Evolutionary conservation across 768 basidiomycete genomes (phyloP).

Genomic region (Suillus placidus): DNA sequence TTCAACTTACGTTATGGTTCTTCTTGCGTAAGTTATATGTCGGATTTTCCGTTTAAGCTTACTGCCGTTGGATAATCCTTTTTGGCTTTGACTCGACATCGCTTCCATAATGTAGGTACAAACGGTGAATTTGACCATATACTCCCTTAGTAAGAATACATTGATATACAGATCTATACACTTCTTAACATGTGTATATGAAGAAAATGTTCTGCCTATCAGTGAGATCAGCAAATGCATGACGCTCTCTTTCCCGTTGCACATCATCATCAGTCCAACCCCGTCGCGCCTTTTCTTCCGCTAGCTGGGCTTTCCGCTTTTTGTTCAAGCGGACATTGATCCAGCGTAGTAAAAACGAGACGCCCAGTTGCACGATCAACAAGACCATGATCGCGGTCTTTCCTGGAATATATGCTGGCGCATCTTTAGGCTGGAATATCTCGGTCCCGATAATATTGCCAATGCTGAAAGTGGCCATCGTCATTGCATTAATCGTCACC

Average conservation of each 20-base stretch:
- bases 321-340: conserved; percentile 58
- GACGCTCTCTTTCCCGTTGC: conserved; percentile 56
- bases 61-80: background rate
- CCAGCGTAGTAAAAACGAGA: conserved; percentile 53
- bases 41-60: background rate
- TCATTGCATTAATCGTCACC: conserved; percentile 65
- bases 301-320: conserved; percentile 45
- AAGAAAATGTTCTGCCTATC: conserved; percentile 69
- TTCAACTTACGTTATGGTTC: background rate
- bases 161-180: conserved; percentile 31
- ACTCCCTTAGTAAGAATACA: background rate
- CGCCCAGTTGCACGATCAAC: conserved; percentile 51
- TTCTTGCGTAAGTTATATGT: background rate
- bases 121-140: background rate
- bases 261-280: conserved; percentile 64
- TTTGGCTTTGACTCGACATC: background rate
- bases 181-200: conserved; percentile 44
- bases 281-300: conserved; percentile 44
- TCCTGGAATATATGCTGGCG: conserved; percentile 64
- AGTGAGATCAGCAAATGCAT: conserved; percentile 65
- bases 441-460: conserved; percentile 67
- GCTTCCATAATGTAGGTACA: background rate
- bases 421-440: conserved; percentile 64
- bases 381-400: conserved; percentile 68
- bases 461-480: conserved; percentile 53